Conservation (phyloP, 352 stramenopile species). For the Phytophthora niederhauseri region DNA sequence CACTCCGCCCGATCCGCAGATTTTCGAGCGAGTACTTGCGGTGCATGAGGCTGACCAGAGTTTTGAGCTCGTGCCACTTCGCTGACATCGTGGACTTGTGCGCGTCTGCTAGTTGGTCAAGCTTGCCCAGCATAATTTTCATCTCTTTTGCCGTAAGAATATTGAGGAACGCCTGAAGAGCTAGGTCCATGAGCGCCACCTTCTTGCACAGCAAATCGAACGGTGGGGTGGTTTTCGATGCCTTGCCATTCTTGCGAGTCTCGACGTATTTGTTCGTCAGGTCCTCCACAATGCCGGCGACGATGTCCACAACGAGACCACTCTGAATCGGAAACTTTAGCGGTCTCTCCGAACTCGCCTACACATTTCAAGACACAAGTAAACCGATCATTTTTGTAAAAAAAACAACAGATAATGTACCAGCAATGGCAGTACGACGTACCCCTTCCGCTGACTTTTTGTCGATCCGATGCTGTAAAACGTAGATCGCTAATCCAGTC, state of each 20-base stretch:
- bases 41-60: constrained; percentile 82
- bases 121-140: constrained; percentile 66
- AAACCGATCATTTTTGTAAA: not conserved
- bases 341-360: constrained; percentile 63
- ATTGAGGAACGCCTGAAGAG: constrained; percentile 80
- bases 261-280: constrained; percentile 74
- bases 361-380: not conserved
- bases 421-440: constrained; percentile 13
- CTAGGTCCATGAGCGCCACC: constrained; percentile 83
- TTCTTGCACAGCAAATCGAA: constrained; percentile 86
- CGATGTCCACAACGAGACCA: constrained; percentile 79
- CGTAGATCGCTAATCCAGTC: constrained; percentile 76
- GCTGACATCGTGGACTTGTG: constrained; percentile 84
- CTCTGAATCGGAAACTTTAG: constrained; percentile 84
- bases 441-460: constrained; percentile 54
- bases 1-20: constrained; percentile 61
- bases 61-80: constrained; percentile 90
- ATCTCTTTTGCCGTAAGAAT: constrained; percentile 76
- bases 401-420: not conserved
- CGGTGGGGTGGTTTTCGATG: constrained; percentile 42
- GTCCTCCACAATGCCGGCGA: constrained; percentile 79
- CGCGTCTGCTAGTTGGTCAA: constrained; percentile 68
- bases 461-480: constrained; percentile 83
- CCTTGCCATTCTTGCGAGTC: constrained; percentile 51
- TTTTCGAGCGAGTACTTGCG: constrained; percentile 87